Conservation (phyloP, 768 basidiomycete genomes). For the Panus rudis region DNA sequence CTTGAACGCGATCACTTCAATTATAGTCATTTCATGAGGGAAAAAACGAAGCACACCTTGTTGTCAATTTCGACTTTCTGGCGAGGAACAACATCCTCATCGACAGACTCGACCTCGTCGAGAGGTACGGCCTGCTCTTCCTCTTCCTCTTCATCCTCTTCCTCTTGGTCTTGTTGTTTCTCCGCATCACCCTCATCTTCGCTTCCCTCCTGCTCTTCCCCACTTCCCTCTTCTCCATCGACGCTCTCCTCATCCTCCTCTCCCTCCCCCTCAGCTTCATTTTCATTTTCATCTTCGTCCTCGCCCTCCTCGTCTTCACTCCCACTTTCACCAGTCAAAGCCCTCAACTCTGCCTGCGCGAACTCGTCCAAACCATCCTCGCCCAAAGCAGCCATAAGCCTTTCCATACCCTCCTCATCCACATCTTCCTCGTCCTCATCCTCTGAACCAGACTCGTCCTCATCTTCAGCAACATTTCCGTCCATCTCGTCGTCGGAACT, state of each 20-base stretch:
- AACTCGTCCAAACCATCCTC: constrained; percentile 64
- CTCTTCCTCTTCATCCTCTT: constrained; percentile 22
- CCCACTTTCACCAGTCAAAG: constrained; percentile 28
- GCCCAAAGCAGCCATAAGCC: constrained; percentile 49
- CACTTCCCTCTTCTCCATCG: constrained; percentile 26
- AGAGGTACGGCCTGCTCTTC: constrained; percentile 46
- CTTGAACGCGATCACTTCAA: constrained; percentile 31
- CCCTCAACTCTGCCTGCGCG: constrained; percentile 47
- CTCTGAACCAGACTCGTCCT: constrained; percentile 8
- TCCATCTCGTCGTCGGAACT: too few species aligned
- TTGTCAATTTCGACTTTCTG: constrained; percentile 84
- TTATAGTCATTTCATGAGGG: background rate
- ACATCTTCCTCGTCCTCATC: constrained; percentile 34
- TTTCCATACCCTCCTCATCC: constrained; percentile 51
- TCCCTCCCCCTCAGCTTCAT: constrained; percentile 20
- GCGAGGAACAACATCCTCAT: constrained; percentile 75
- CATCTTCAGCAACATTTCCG: constrained; percentile 5
- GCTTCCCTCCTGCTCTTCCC: constrained; percentile 19
- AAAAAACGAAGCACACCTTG: constrained; percentile 41
- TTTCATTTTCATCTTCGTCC: constrained; percentile 24
- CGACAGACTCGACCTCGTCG: constrained; percentile 60
- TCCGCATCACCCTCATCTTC: constrained; percentile 23
- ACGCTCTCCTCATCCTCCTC: constrained; percentile 32
- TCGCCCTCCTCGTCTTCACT: constrained; percentile 19
- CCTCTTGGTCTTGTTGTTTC: constrained; percentile 12